Percentiles rank a stretch among this genome's conserved stretches.
Conservation (phyloP, 1,284 basidiomycete species). For the Rhodotorula sp. region DNA sequence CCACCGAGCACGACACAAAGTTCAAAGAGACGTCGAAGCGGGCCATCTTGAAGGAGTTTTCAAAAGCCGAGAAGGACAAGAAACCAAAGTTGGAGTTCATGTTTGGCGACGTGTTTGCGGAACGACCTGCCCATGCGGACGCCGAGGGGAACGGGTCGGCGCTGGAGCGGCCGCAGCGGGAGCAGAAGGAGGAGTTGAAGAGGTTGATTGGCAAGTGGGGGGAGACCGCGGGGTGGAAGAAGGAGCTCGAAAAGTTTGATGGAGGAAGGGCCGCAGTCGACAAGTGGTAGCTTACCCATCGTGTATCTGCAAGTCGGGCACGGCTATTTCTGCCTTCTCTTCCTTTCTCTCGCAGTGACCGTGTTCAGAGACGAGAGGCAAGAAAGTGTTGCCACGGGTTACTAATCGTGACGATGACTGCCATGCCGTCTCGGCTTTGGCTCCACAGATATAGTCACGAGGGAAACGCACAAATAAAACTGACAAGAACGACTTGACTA, state of each 20-base stretch:
- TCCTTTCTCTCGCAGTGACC: not conserved
- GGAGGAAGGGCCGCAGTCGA: conserved; percentile 69
- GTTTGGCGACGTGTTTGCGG: conserved; percentile 76
- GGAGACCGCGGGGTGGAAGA: conserved; percentile 66
- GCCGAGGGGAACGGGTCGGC: not conserved
- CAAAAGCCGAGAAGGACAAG: conserved; percentile 68
- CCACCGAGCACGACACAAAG: conserved; percentile 67
- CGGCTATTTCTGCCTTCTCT: not conserved
- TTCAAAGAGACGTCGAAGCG: conserved; percentile 67
- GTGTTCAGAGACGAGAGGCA: too few relatives aligned
- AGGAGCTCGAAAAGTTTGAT: conserved; percentile 75
- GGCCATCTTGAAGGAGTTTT: conserved; percentile 74
- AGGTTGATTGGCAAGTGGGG: conserved; percentile 79
- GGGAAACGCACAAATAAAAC: not conserved
- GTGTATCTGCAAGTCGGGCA: not conserved
- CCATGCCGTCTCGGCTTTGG: too few relatives aligned
- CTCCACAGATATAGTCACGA: too few relatives aligned
- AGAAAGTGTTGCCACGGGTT: too few relatives aligned
- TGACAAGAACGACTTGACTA: not conserved
- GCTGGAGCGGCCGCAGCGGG: conserved; percentile 57
- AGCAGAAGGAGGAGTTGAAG: conserved; percentile 77
- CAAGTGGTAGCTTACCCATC: conserved; percentile 42
- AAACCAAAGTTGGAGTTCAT: conserved; percentile 70
- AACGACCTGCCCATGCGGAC: not conserved
- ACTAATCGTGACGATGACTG: too few relatives aligned